Percentiles rank a stretch among this genome's conserved stretches.
Evolutionary conservation across 768 basidiomycete genomes (phyloP).

Genomic region (Suillus sp.): DNA sequence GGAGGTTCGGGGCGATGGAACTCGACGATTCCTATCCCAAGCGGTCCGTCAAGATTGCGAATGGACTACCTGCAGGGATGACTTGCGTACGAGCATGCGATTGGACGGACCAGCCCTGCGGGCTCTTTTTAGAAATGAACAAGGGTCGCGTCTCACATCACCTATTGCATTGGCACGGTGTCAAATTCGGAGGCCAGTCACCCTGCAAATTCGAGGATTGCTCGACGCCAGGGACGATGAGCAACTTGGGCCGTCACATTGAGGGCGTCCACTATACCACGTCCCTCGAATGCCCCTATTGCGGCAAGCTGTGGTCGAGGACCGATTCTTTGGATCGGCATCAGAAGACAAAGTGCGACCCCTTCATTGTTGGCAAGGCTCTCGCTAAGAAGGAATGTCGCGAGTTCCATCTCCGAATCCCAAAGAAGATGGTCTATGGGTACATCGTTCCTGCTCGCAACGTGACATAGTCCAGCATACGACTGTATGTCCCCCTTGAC

Average conservation of each 20-base stretch:
- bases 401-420: neutral
- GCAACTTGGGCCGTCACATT: neutral
- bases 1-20: neutral
- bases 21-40: neutral
- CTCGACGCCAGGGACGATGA: too few species aligned
- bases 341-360: neutral
- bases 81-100: neutral
- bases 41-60: neutral
- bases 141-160: neutral
- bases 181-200: neutral
- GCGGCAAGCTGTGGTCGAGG: neutral
- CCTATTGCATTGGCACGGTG: neutral
- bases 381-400: neutral
- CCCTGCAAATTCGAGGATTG: neutral
- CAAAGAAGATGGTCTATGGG: neutral
- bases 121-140: neutral
- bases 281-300: neutral
- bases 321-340: neutral
- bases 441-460: slow-evolving; percentile 2
- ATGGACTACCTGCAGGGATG: neutral
- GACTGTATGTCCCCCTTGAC: neutral
- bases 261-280: neutral
- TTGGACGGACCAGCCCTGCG: slow-evolving; percentile 2
- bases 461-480: neutral
- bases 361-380: neutral